Evolutionary conservation across 2,329 filamentous ascomycete species (phyloP), one percentile per base, ranked within the genome.

Genomic region (Penicillium hesseltinei): DNA sequence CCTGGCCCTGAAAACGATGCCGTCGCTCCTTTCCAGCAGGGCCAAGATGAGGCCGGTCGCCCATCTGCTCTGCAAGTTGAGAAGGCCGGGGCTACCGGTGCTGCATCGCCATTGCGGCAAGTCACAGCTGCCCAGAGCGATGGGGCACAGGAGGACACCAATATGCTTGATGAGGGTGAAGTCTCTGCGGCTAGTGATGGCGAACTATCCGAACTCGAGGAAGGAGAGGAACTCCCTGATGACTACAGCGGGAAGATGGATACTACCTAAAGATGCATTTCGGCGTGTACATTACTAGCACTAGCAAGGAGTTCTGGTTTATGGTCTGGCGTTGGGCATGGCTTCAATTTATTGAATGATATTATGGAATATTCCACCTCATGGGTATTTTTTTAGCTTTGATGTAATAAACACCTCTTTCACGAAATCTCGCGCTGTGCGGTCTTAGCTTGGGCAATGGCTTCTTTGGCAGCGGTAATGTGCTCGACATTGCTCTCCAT

Each of bases 221-320:
- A 77, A 62, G 75, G 71, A 35, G 75, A 85, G 48, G 80, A 84
- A 57, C 76, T 78, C 23, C 77, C 81, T 17, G 74, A 75, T 27
- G 76, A 78, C 38, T 80, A 75, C 43, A 47, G 35, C 8, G 86
- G 88, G 63, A 83, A 79, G 67, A 91, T 91, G 88, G 88, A 91
- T 77, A 90, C 77, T 45, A 78, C 77, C 48, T 69, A 62, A 51
- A 33, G 6, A 67, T 25, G 43, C 39, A 35, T 51, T 58, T 53
- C 55, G 50, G 50, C 45, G 57, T 64, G 58, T 63, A 64, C 54
- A 64, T 62, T 60, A 66, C 61, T 54, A 64, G 63, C 64, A 66
- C 61, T 56, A 66, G 63, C 64, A 63, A 52, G 71, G 71, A 66
- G 69, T 72, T 67, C 55, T 50, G 59, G 56, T 52, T 36, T 46